phyloP scores from a whole-genome alignment of 2,329 filamentous ascomycete species.

The Aspergillus versicolor region DNA sequence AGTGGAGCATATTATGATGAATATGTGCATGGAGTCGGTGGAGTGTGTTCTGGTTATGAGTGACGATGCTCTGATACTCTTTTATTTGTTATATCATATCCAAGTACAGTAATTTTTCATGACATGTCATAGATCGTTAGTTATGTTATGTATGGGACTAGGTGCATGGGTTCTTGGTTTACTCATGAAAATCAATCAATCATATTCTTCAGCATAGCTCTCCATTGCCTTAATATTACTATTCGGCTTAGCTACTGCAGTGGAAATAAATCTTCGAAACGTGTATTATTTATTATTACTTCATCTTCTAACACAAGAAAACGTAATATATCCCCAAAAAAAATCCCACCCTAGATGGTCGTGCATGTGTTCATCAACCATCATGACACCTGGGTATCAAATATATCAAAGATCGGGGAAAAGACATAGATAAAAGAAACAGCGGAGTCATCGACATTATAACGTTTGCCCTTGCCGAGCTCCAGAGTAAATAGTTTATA shows the following conservation, averaged over 20 bases:
- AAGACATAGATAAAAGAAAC: neutral
- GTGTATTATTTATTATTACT: neutral
- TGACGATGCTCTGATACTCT: slow-evolving; percentile 28
- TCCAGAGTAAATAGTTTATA: neutral
- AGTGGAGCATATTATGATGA: no score
- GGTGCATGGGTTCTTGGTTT: neutral
- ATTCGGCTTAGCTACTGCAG: neutral
- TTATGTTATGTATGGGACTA: slow-evolving; percentile 1
- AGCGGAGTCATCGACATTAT: neutral
- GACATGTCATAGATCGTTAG: slow-evolving; percentile 8
- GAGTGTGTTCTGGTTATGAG: slow-evolving; percentile 28
- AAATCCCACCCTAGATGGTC: neutral
- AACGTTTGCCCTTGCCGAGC: neutral
- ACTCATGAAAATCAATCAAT: neutral
- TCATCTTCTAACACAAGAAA: neutral
- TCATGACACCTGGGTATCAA: slow-evolving; percentile 8
- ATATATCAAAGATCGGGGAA: neutral
- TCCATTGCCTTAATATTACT: neutral
- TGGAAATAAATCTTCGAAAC: neutral
- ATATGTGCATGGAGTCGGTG: slow-evolving; percentile 14
- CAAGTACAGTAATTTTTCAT: neutral
- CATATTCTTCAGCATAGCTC: neutral
- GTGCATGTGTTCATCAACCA: neutral
- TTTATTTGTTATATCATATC: slow-evolving; percentile 12
- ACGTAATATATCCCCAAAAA: neutral